These are phyloP conservation scores for Diaporthe ampelina DNA, from an alignment of 2,329 filamentous ascomycete species.

Conservation along the genomic window DNA sequence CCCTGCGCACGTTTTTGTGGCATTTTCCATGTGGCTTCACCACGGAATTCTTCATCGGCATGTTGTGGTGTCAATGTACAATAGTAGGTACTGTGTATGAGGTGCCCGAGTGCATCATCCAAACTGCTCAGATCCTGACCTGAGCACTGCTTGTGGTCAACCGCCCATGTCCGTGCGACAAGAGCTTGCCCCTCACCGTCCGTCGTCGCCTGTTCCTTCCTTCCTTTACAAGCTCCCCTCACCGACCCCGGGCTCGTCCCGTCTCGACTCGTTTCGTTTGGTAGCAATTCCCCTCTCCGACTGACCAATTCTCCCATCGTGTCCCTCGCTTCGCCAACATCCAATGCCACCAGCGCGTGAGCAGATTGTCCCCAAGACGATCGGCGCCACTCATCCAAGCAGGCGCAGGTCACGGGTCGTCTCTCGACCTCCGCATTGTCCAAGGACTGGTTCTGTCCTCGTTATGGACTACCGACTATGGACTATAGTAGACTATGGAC, in stretches of 20 bases:
- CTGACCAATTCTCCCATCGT: not conserved
- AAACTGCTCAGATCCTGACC: not conserved
- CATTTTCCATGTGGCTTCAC: slow-evolving; percentile 10
- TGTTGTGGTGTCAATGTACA: not conserved
- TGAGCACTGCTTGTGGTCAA: slow-evolving; percentile 8
- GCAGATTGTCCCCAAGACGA: not conserved
- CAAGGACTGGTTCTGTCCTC: not conserved
- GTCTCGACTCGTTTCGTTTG: slow-evolving; percentile 12
- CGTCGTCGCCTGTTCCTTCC: slow-evolving; percentile 20
- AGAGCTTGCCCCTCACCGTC: slow-evolving; percentile 22
- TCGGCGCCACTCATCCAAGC: slow-evolving; percentile 22
- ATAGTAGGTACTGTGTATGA: too few relatives aligned
- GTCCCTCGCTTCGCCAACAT: slow-evolving; percentile 13
- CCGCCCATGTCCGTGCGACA: slow-evolving; percentile 31
- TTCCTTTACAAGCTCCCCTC: not conserved
- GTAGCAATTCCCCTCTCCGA: slow-evolving; percentile 21
- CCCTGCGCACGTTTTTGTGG: slow-evolving; percentile 29
- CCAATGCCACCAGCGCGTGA: slow-evolving; percentile 24
- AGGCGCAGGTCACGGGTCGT: slow-evolving; percentile 5
- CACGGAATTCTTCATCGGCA: slow-evolving; percentile 8
- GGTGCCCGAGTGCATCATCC: not conserved
- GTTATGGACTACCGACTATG: not conserved
- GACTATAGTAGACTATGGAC: not conserved
- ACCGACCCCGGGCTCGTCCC: slow-evolving; percentile 23
- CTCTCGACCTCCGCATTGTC: slow-evolving; percentile 13